Conservation (phyloP, 1,139 yeast genomes). For the Diutina ranongensis region DNA sequence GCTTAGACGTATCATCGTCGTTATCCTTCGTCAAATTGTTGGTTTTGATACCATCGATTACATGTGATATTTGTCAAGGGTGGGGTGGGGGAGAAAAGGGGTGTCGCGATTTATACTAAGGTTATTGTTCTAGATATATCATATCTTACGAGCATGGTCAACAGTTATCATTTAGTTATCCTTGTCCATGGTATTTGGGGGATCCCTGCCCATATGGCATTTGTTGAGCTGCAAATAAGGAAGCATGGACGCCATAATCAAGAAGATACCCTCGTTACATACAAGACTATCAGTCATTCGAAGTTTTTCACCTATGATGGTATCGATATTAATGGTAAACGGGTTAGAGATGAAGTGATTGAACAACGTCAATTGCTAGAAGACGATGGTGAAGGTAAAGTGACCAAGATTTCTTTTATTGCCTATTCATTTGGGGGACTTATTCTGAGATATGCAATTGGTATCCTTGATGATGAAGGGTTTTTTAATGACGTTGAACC, state of each 20-base stretch:
- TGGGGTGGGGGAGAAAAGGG: too few species aligned
- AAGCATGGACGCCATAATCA: conserved; percentile 11
- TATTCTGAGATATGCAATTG: conserved; percentile 66
- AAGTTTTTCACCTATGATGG: conserved; percentile 76
- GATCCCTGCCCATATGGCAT: conserved; percentile 51
- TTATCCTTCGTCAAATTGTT: too few species aligned
- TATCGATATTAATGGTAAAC: conserved; percentile 69
- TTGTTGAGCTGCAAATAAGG: conserved; percentile 32
- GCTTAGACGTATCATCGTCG: too few species aligned
- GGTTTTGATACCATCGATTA: background rate
- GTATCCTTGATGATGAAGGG: conserved; percentile 45
- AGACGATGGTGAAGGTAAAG: conserved; percentile 14
- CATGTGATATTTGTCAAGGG: background rate
- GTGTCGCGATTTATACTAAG: background rate
- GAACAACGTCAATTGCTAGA: conserved; percentile 28
- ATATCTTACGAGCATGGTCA: background rate
- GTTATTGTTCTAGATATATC: too few species aligned
- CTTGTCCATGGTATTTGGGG: conserved; percentile 48
- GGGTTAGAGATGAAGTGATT: conserved; percentile 61
- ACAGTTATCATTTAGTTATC: background rate
- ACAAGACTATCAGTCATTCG: conserved; percentile 51
- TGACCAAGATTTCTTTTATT: conserved; percentile 50
- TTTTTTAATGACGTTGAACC: conserved; percentile 40
- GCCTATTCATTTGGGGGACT: conserved; percentile 85
- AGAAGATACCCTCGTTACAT: conserved; percentile 31